These are phyloP conservation scores for Porphyrellus sp. DNA, from an alignment of 1,284 basidiomycete species.

Conservation along the genomic window DNA sequence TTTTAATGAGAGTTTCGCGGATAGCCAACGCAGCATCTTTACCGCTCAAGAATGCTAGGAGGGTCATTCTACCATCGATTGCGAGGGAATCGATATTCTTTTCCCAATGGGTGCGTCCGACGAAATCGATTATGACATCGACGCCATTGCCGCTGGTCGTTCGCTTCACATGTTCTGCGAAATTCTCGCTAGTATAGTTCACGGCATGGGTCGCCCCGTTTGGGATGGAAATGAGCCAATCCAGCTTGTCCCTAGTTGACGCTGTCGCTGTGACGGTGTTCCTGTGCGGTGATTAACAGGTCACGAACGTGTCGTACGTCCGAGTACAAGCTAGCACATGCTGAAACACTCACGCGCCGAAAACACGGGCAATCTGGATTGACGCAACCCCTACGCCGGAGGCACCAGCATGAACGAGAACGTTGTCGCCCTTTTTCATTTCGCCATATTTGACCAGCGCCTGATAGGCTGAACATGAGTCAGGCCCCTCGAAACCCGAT, in stretches of 20 bases:
- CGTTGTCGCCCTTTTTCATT: slow-evolving; percentile 68
- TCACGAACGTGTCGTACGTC: slow-evolving; percentile 1
- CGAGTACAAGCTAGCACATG: slow-evolving; percentile 6
- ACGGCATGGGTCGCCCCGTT: slow-evolving; percentile 70
- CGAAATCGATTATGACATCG: slow-evolving; percentile 86
- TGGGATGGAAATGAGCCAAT: slow-evolving; percentile 66
- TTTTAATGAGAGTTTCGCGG: slow-evolving; percentile 27
- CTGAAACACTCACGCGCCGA: slow-evolving; percentile 59
- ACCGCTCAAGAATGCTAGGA: slow-evolving; percentile 74
- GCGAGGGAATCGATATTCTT: slow-evolving; percentile 79
- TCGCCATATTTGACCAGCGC: slow-evolving; percentile 72
- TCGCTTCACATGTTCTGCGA: slow-evolving; percentile 64
- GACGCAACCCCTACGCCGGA: slow-evolving; percentile 90
- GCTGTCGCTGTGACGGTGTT: slow-evolving; percentile 80
- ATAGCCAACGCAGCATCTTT: slow-evolving; percentile 20
- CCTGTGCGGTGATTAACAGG: slow-evolving; percentile 37
- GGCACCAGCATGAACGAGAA: slow-evolving; percentile 87
- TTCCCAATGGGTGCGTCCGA: slow-evolving; percentile 80
- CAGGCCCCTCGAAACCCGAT: slow-evolving; percentile 2
- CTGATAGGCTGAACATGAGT: slow-evolving; percentile 64
- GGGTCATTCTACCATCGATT: slow-evolving; percentile 75
- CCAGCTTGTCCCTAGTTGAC: slow-evolving; percentile 81
- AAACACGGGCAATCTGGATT: slow-evolving; percentile 81
- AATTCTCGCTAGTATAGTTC: slow-evolving; percentile 86
- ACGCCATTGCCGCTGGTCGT: slow-evolving; percentile 67